Percentiles rank a stretch among this genome's conserved stretches.
These are phyloP conservation scores for Magnaporthiopsis incrustans DNA, from an alignment of 2,329 filamentous ascomycete species.

Conservation along the genomic window DNA sequence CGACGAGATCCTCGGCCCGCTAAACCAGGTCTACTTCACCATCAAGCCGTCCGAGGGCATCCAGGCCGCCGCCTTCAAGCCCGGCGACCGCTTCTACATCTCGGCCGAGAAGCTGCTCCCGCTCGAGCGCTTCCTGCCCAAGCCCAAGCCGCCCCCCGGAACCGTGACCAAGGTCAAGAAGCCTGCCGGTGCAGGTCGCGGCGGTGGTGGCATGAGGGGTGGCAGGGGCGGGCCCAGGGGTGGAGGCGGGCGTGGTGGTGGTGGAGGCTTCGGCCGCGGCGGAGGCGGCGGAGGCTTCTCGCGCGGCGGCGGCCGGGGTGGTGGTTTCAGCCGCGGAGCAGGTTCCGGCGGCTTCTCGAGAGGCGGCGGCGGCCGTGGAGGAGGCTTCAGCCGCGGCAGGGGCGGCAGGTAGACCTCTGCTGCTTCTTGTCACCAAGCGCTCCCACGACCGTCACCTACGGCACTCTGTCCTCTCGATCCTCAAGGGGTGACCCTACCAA, in stretches of 20 bases:
- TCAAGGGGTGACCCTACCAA: background rate
- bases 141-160: conserved; percentile 69
- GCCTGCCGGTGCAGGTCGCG: conserved; percentile 47
- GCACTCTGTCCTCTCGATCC: too few species aligned
- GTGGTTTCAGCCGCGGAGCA: conserved; percentile 19
- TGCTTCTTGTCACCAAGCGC: background rate
- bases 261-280: conserved; percentile 24
- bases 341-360: conserved; percentile 23
- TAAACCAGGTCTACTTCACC: conserved; percentile 98
- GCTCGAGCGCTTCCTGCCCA: conserved; percentile 91
- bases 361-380: conserved; percentile 23
- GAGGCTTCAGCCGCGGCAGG: conserved; percentile 11
- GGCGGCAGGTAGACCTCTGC: conserved; percentile 6
- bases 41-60: conserved; percentile 97
- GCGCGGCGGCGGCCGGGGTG: conserved; percentile 20
- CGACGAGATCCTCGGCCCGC: conserved; percentile 93
- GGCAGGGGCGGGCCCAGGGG: conserved; percentile 31
- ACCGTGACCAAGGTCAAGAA: conserved; percentile 47
- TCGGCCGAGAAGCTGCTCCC: conserved; percentile 89
- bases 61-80: conserved; percentile 87
- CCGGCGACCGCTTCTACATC: conserved; percentile 96
- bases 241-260: conserved; percentile 20
- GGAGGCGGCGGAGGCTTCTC: conserved; percentile 16
- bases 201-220: conserved; percentile 25
- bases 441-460: too few species aligned